Conservation (phyloP, 2,329 filamentous ascomycete genomes). For the Fusarium floridanum region DNA sequence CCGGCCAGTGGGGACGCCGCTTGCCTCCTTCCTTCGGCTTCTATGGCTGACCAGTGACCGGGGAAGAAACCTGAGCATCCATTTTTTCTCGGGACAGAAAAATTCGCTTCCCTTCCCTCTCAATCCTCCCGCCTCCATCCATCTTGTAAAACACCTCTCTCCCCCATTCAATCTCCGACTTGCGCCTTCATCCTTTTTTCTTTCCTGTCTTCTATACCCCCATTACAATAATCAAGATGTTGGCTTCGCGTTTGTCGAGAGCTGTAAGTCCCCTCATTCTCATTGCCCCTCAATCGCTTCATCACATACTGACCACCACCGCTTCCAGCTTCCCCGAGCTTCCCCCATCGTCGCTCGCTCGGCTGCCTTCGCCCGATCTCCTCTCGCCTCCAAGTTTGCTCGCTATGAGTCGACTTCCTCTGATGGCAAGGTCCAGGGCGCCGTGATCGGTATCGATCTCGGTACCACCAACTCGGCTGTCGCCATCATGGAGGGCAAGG, state of each 20-base stretch:
- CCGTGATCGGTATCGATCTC: slow-evolving; percentile 98
- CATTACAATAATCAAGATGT: slow-evolving; percentile 68
- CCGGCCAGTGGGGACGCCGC: slow-evolving; percentile 45
- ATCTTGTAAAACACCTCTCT: slow-evolving; percentile 48
- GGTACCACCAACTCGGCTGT: slow-evolving; percentile 99
- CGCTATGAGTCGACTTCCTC: slow-evolving; percentile 78
- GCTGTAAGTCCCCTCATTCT: slow-evolving; percentile 70
- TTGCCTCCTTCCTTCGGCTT: slow-evolving; percentile 59
- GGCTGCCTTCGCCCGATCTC: slow-evolving; percentile 75
- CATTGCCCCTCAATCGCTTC: slow-evolving; percentile 9
- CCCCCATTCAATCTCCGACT: slow-evolving; percentile 49
- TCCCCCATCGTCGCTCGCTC: slow-evolving; percentile 76
- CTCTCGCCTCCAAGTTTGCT: slow-evolving; percentile 79
- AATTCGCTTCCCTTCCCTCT: slow-evolving; percentile 51
- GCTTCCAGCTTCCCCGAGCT: slow-evolving; percentile 80
- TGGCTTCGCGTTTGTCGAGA: slow-evolving; percentile 78
- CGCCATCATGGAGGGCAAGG: slow-evolving; percentile 97
- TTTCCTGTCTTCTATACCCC: slow-evolving; percentile 53
- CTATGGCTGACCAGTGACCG: slow-evolving; percentile 52
- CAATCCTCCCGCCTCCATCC: slow-evolving; percentile 45
- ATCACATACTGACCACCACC: slow-evolving; percentile 39
- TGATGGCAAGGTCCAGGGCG: slow-evolving; percentile 84
- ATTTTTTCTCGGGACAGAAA: slow-evolving; percentile 53
- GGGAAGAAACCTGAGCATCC: slow-evolving; percentile 42
- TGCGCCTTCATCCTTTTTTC: slow-evolving; percentile 50